These are phyloP conservation scores for Linum trigynum DNA, from an alignment of 345 rosid species.

Conservation along the genomic window DNA sequence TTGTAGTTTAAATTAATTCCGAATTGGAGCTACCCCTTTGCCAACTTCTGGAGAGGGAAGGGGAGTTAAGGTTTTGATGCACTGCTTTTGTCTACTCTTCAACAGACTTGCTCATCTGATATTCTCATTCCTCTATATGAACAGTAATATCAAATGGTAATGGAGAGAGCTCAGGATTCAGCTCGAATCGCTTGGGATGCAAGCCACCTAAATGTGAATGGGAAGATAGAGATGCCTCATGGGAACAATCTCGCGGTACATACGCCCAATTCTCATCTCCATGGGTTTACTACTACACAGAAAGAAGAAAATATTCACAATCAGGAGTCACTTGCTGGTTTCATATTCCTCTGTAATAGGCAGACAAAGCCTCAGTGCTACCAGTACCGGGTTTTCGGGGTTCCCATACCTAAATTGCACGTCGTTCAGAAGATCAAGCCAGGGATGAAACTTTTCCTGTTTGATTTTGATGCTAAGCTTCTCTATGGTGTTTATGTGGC, in stretches of 20 bases:
- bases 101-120: neutral
- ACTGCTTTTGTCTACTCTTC: too few relatives aligned
- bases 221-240: neutral
- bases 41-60: too few relatives aligned
- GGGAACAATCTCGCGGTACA: neutral
- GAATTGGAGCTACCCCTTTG: too few relatives aligned
- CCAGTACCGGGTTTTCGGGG: conserved; percentile 36
- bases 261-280: conserved; percentile 8
- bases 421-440: conserved; percentile 35
- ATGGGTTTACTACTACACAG: conserved; percentile 9
- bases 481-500: conserved; percentile 43
- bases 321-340: conserved; percentile 27
- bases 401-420: conserved; percentile 20
- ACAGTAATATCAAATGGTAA: neutral
- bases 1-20: too few relatives aligned
- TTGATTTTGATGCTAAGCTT: conserved; percentile 40
- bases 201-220: neutral
- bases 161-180: neutral
- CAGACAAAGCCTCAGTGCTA: conserved; percentile 39
- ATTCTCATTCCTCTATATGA: neutral
- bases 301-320: neutral
- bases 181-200: too few relatives aligned
- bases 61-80: too few relatives aligned
- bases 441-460: conserved; percentile 42
- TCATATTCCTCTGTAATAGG: conserved; percentile 43